Evolutionary conservation across 2,329 filamentous ascomycete genomes (phyloP).

Genomic region (Ophiostoma perfectum): DNA sequence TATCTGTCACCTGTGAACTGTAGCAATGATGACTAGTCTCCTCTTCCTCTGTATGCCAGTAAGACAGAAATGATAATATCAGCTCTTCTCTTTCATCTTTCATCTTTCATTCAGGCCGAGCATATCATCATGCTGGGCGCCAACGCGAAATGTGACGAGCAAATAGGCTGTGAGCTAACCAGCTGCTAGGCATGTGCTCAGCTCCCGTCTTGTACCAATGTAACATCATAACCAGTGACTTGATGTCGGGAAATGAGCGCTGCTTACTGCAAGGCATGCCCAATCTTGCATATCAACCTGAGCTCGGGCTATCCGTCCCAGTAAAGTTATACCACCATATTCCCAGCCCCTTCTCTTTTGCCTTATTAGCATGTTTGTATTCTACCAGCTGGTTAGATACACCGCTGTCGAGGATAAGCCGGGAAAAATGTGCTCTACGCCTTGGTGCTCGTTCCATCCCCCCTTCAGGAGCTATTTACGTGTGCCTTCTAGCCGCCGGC

Average conservation of each 20-base stretch:
- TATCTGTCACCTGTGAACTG: too few relatives aligned
- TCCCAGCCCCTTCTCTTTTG: background rate
- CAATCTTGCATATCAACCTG: conserved; percentile 4
- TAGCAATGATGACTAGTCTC: too few relatives aligned
- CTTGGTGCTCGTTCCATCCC: background rate
- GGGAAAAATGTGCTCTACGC: background rate
- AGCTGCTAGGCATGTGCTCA: background rate
- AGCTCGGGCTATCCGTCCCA: background rate
- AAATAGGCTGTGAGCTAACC: background rate
- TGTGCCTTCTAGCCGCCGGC: background rate
- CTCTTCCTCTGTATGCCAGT: too few relatives aligned
- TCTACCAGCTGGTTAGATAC: background rate
- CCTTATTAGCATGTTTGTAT: background rate
- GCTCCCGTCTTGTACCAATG: background rate
- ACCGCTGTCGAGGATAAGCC: background rate
- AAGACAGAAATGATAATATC: too few relatives aligned
- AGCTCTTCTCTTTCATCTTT: too few relatives aligned
- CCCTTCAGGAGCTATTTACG: background rate
- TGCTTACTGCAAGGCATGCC: background rate
- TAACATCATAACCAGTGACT: conserved; percentile 12
- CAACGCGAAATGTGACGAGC: background rate
- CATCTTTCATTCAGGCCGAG: too few relatives aligned
- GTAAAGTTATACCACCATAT: background rate
- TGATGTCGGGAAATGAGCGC: background rate
- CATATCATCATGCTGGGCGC: too few relatives aligned